Evolutionary conservation across 768 basidiomycete species (phyloP), one percentile per base, ranked within the genome.

Genomic region (Boletus fagicola): DNA sequence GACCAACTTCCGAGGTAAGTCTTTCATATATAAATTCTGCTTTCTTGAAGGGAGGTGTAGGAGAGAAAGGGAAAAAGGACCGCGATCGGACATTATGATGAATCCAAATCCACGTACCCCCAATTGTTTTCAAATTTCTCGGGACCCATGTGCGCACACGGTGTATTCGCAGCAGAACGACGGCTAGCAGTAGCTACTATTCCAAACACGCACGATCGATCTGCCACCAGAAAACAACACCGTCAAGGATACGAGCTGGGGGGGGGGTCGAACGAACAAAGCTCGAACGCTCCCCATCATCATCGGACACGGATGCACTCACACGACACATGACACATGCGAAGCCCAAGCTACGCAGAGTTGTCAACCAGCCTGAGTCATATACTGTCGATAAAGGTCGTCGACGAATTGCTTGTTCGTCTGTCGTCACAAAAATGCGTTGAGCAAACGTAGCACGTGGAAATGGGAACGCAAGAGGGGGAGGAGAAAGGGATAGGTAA

Each of bases 321-420:
- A 42, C 20, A 35, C 33, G 33, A 33, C 10, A 39, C 43, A n/a
- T 5, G 22, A 50, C 16, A 42, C 58, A 26, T 16, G 16, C 44
- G 40, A n/a, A 53, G 28, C 35, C 49, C 45, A 24, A 45, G 35
- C 24, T 16, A 16, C 24, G 16, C 35, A n/a, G 24, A 4, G 2
- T 5, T 10, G 3, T 69, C 56, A 68, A 30, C 40, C 50, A 15
- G 42, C 45, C 46, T 49, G 59, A 18, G 69, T 56, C 53, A 68
- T 57, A 68, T 86, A 88, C 44, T 82, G 80, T 56, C 74, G 76
- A 75, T 78, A 86, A 46, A 87, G 76, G 39, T 74, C 71, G 61
- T 90, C 85, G 57, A 85, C 85, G 63, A 89, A 90, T 16, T 76
- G 71, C 61, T 81, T 77, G 74, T 89, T 83, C 53, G 80, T 87